Percentiles rank a stretch among this genome's conserved stretches.
Evolutionary conservation across 371 early-diverging fungal genomes (phyloP).

Genomic region (Actinomortierella wolfii): DNA sequence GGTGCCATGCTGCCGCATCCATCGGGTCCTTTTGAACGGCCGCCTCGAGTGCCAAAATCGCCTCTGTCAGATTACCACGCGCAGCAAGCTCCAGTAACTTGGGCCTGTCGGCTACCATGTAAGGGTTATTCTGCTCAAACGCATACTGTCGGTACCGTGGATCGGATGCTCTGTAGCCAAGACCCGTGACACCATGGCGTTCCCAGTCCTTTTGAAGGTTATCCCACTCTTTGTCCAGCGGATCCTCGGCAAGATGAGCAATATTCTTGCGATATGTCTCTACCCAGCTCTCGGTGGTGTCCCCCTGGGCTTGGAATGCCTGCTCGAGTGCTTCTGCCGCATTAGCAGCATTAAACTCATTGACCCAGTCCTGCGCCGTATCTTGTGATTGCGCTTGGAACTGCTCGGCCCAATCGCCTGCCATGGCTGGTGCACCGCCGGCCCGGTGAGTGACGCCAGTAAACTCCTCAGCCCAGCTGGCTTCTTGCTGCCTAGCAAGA

Average conservation of each 20-base stretch:
- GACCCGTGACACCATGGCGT: constrained; percentile 51
- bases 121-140: constrained; percentile 85
- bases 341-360: constrained; percentile 56
- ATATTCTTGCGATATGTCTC: constrained; percentile 75
- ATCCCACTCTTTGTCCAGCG: constrained; percentile 78
- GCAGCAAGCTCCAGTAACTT: constrained; percentile 52
- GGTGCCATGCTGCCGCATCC: constrained; percentile 86
- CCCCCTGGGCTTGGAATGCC: constrained; percentile 49
- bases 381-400: constrained; percentile 54
- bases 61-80: constrained; percentile 74
- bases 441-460: constrained; percentile 16
- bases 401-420: constrained; percentile 43
- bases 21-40: constrained; percentile 80
- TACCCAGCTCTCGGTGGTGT: constrained; percentile 67
- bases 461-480: constrained; percentile 69
- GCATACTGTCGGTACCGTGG: constrained; percentile 74
- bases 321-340: constrained; percentile 49
- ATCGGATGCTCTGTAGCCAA: constrained; percentile 67
- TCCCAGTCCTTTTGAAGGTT: constrained; percentile 81
- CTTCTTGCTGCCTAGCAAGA: constrained; percentile 60
- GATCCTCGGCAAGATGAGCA: constrained; percentile 65
- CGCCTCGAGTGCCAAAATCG: constrained; percentile 92
- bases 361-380: constrained; percentile 58
- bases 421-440: constrained; percentile 11
- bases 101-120: constrained; percentile 51